Evolutionary conservation across 495 filamentous ascomycete species (phyloP), one percentile per base, ranked within the genome.

Genomic region (Penicillium salamii): DNA sequence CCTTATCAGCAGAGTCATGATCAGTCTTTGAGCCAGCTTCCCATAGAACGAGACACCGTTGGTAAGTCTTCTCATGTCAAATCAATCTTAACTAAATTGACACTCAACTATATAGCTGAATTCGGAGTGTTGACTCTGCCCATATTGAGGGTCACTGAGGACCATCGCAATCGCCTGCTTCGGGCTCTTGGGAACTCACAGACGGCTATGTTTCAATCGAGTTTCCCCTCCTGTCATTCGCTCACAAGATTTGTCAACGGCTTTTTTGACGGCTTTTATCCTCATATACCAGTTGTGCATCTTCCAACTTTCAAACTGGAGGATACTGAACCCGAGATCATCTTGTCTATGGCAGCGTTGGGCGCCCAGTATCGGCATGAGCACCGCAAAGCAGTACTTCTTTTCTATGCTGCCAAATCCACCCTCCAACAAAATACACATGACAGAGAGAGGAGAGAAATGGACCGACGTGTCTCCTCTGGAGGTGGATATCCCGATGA

Each of bases 221-320:
- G 26, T 12, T 26, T 55, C 15, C 59, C 50, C 17, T 58, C 47
- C 3, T 41, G 41, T 2, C 34, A 62, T 33, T 47, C 60, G 9
- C 31, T 66, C 9, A 53, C 54, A 5, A 44, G 59, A 23, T 62
- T 53, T 47, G 31, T 62, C 14, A 58, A 54, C 29, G 52, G 40
- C 1, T 66, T 49, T 29, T 58, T 61, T 14, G 54, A 55, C 42
- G 50, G 52, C 1, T 55, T 62, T 18, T 54, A 66, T 33, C 50
- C 48, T 0, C 57, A 62, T 50, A 26, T 69, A 7, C 59, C 63
- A 2, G 46, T 69, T 12, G 36, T 67, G 11, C 68, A 71, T 15
- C 32, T 54, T 1, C 53, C 64, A 9, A 62, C 68, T 5, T 67
- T 68, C 34, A 49, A 26, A 1, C 32, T 55, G 2, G 48, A 56